Base-by-base conservation (phyloP, 129 eudicot species). In the Smallanthus sonchifolius region DNA sequence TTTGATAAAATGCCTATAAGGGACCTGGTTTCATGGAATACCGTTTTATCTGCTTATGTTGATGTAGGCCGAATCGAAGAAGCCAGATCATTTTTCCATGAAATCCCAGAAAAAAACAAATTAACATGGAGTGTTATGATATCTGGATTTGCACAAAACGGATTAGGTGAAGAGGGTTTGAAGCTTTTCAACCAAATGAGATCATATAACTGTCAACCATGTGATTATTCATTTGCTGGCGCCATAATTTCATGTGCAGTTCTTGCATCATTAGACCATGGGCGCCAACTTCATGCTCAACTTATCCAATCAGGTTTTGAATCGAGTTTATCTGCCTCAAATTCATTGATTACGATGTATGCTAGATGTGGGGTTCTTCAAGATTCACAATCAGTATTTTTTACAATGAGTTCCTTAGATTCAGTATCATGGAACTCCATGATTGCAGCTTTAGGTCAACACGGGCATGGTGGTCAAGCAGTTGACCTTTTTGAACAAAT, bases 361-460 rank as follows among this genome's bases (percentile, higher is more conserved):
- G 92, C 86, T 6, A 87, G 97, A 84, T 92, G 91, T 20, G 96
- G 97, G 36, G 88, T 79, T 55, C 81, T 87, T 37, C 85, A 85
- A 74, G 88, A 81, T 19, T 91, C 96, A 19, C 66, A 70, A 60
- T 59, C 51, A 9, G 65, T 85, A 15, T 92, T 92, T 34, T 30
- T 17, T 49, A 89, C 87, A 13, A 89, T 92, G 93, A 77, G 85
- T 54, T 83, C 72, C 74, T 40, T 92, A 54, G 97, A 92, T 84
- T 82, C 96, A 13, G 89, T 92, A 30, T 92, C 97, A 28, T 89
- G 97, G 96, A 92, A 92, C 80, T 96, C 97, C 43, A 85, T 92
- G 97, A 87, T 92, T 39, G 91, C 96, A 17, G 97, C 96, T 54
- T 77, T 89, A 40, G 97, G 96, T 14, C 96, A 92, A 38, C 96